Evolutionary conservation across 2,329 filamentous ascomycete species (phyloP).

Genomic region (Waltergamsia citrina): DNA sequence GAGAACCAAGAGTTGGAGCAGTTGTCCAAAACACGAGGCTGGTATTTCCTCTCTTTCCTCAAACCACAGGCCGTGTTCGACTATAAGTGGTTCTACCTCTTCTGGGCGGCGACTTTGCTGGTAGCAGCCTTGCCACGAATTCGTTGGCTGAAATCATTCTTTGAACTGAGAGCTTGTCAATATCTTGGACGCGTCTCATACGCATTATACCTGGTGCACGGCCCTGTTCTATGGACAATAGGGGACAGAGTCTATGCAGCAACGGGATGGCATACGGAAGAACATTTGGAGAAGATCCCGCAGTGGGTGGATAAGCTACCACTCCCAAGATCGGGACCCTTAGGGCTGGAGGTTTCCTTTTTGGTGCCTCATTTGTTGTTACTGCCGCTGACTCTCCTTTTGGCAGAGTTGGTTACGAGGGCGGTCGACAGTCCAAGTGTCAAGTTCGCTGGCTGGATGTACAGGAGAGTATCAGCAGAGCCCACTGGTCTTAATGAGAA

Average conservation of each 20-base stretch:
- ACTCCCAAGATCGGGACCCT: constrained; percentile 42
- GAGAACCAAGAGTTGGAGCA: constrained; percentile 34
- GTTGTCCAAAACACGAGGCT: constrained; percentile 46
- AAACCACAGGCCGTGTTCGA: constrained; percentile 58
- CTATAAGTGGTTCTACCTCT: constrained; percentile 60
- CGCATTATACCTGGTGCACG: constrained; percentile 55
- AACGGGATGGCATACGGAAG: constrained; percentile 41
- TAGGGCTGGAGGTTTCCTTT: constrained; percentile 53
- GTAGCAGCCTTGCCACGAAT: constrained; percentile 49
- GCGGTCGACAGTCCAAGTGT: constrained; percentile 52
- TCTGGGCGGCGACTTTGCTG: constrained; percentile 47
- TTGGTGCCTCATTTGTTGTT: constrained; percentile 50
- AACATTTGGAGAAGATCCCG: constrained; percentile 39
- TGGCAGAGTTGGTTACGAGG: constrained; percentile 46
- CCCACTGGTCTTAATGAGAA: constrained; percentile 4
- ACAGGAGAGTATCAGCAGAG: constrained; percentile 28
- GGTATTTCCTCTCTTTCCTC: constrained; percentile 49
- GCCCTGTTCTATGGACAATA: constrained; percentile 47
- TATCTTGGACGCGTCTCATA: constrained; percentile 55
- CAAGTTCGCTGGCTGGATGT: constrained; percentile 45
- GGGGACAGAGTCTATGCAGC: constrained; percentile 56
- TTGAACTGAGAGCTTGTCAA: constrained; percentile 48
- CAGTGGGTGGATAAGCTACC: constrained; percentile 48
- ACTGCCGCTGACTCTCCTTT: constrained; percentile 47
- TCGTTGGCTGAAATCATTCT: constrained; percentile 45